These are phyloP conservation scores for Apostasia shenzhenica DNA, from an alignment of 106 monocot species.

Conservation along the genomic window DNA sequence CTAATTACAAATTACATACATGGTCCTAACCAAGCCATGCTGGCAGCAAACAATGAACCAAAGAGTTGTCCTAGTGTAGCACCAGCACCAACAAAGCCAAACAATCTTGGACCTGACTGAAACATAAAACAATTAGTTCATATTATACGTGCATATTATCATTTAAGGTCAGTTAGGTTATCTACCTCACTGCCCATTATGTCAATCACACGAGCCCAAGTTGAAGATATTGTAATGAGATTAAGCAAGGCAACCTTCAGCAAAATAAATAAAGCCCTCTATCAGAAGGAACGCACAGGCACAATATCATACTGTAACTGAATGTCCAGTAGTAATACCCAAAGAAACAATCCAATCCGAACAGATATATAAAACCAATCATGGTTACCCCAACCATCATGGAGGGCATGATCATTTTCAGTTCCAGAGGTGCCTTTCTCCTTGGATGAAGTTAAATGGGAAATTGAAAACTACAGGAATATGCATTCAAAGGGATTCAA, in stretches of 20 bases:
- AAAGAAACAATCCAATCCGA: constrained; percentile 73
- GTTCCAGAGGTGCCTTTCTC: constrained; percentile 14
- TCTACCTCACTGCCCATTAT: constrained; percentile 94
- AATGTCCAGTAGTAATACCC: constrained; percentile 43
- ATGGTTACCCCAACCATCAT: constrained; percentile 52
- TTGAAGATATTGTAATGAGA: constrained; percentile 90
- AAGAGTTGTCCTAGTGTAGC: constrained; percentile 94
- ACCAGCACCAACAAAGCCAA: constrained; percentile 97
- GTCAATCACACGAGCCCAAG: constrained; percentile 98
- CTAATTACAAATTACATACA: constrained; percentile 40
- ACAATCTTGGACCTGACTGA: constrained; percentile 99
- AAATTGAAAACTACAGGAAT: constrained; percentile 20
- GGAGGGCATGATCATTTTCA: constrained; percentile 7
- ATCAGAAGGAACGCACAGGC: not conserved
- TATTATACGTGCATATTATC: not conserved
- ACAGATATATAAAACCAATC: constrained; percentile 81
- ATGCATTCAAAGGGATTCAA: constrained; percentile 2
- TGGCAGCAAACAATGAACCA: constrained; percentile 93
- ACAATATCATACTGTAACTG: not conserved
- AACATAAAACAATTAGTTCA: constrained; percentile 23
- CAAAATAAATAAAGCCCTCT: not conserved
- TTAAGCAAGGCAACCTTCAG: constrained; percentile 94
- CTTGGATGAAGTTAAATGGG: constrained; percentile 17
- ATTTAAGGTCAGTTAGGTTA: not conserved
- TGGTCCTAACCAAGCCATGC: constrained; percentile 94